Evolutionary conservation across 768 basidiomycete species (phyloP), one percentile per base, ranked within the genome.

Genomic region (Lactarius akahatsu): DNA sequence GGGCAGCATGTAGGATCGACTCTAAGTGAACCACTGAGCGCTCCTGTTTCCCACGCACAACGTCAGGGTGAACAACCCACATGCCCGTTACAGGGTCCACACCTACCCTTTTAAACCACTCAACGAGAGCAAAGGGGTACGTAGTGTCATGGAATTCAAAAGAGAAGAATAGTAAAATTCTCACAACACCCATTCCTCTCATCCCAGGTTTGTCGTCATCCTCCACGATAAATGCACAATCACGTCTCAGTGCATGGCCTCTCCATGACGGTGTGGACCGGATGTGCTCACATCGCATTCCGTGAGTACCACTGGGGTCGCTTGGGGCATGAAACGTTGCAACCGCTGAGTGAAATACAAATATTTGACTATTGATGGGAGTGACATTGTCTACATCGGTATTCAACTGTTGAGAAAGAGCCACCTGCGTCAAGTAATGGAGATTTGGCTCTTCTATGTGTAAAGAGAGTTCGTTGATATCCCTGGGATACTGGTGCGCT

Each of bases 271-370:
- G 58, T 8, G 58, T 59, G 28, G 58, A 59, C 1, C 2, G 26
- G 38, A 59, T 59, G 40, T 1, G 8, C 58, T 59, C 40, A 10
- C 58, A 16, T 28, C 26, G 58, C 58, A 59, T 59, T 15, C 58
- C 58, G 18, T 30, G 9, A 6, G 30, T 60, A 6, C 59, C 59
- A 47, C 59, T 47, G 30, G 59, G 59, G 20, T 60, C 59, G 9
- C 60, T 38, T 52, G 60, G 60, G 4, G 60, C 18, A 61, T 15
- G 23, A 38, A 40, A 58, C 3, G 36, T 58, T 15, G 38, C 47
- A 1, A 52, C 15, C 0, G 60, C 60, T 4, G 47, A 61, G 15
- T 61, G 60, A n/a, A 61, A 61, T 3, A 61, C 60, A 1, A 34
- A 61, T 1, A 61, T 61, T 15, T 16, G 47, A 20, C 18, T 23